Conservation (phyloP, 768 basidiomycete species). For the Candolleomyces aberdarensis region DNA sequence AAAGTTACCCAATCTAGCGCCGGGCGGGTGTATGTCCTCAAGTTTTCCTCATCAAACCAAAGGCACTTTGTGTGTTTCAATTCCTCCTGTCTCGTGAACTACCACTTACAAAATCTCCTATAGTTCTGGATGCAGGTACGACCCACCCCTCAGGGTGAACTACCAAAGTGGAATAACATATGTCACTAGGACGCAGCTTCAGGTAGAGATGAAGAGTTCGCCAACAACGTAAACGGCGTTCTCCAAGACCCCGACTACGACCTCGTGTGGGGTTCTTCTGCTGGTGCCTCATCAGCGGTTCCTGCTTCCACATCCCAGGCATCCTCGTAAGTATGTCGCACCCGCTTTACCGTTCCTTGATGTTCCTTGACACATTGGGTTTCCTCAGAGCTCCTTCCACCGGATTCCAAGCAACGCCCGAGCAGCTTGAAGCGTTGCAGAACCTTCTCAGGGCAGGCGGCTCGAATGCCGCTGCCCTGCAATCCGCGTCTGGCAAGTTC, state of each 20-base stretch:
- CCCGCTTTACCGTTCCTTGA: background rate
- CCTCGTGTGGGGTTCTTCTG: conserved; percentile 57
- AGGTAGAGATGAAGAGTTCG: conserved; percentile 69
- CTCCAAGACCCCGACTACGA: conserved; percentile 64
- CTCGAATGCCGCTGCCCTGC: conserved; percentile 20
- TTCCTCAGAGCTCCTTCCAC: conserved; percentile 16
- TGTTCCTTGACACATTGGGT: conserved; percentile 1
- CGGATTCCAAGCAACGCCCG: conserved; percentile 47
- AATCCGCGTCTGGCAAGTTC: conserved; percentile 29
- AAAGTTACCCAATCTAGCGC: conserved; percentile 64
- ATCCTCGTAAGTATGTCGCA: conserved; percentile 4
- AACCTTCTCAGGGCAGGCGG: conserved; percentile 46
- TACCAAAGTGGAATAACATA: background rate
- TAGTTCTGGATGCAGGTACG: conserved; percentile 88
- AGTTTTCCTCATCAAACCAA: conserved; percentile 87
- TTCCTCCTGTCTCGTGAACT: background rate
- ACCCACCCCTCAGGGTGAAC: background rate
- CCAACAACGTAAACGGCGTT: conserved; percentile 65
- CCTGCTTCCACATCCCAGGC: conserved; percentile 6
- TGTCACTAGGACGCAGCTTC: conserved; percentile 58
- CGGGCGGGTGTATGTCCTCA: conserved; percentile 78
- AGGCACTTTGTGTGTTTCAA: conserved; percentile 68
- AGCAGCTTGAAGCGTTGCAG: conserved; percentile 63
- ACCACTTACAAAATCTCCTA: conserved; percentile 9
- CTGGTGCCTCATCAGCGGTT: conserved; percentile 11